Evolutionary conservation across 129 eudicot species (phyloP).

Genomic region (Logfia minima): DNA sequence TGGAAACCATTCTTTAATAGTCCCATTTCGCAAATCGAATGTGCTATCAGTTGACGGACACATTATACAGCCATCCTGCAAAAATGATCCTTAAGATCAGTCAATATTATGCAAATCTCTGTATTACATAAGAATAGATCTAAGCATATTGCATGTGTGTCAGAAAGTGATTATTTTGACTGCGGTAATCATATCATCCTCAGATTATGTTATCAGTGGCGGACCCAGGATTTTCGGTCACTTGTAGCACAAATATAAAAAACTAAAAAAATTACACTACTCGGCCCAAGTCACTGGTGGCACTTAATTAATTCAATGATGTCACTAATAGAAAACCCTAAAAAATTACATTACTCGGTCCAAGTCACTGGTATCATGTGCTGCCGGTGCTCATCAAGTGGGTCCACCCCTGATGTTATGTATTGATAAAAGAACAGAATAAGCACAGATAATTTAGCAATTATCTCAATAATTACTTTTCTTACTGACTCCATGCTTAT

Average conservation of each 20-base stretch:
- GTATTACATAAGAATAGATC: no score
- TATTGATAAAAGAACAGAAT: neutral
- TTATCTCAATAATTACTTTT: neutral
- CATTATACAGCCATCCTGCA: slow-evolving; percentile 92
- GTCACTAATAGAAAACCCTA: no score
- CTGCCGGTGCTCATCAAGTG: no score
- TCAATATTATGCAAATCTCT: neutral
- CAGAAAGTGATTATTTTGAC: neutral
- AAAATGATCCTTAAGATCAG: slow-evolving; percentile 1
- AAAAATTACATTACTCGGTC: no score
- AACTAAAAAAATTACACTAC: no score
- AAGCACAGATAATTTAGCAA: neutral
- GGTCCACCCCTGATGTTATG: no score
- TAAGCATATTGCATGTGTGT: neutral
- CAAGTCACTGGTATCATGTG: no score
- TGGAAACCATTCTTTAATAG: slow-evolving; percentile 93
- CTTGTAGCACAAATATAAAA: no score
- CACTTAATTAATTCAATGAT: no score
- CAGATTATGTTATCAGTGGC: neutral
- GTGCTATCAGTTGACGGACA: slow-evolving; percentile 97
- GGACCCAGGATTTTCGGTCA: no score
- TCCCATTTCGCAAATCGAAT: slow-evolving; percentile 75
- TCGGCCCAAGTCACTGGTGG: no score
- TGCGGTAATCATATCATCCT: neutral
- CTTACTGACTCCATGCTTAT: neutral